Percentiles rank a stretch among this genome's conserved stretches.
Conservation (phyloP, 1,284 basidiomycete genomes). For the Tylopilus sp. region DNA sequence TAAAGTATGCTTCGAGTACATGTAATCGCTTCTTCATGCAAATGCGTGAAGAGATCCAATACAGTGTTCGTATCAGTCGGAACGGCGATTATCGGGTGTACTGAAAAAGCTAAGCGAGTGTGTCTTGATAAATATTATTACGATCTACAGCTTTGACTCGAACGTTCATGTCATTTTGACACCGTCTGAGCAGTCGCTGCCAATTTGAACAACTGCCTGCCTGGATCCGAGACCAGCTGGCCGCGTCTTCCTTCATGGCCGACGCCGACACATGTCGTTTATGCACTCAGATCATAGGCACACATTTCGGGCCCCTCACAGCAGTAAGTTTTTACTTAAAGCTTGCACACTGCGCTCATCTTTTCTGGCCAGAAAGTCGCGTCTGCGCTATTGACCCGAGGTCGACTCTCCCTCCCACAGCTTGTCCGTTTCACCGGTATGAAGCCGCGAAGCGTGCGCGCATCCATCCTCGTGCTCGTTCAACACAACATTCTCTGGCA, state of each 20-base stretch:
- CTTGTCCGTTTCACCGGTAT: slow-evolving; percentile 72
- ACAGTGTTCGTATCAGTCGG: background rate
- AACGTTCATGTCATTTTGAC: slow-evolving; percentile 15
- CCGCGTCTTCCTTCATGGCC: slow-evolving; percentile 62
- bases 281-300: slow-evolving; percentile 80
- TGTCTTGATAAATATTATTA: background rate
- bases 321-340: slow-evolving; percentile 61
- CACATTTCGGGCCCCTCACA: slow-evolving; percentile 84
- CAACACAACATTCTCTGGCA: slow-evolving; percentile 96
- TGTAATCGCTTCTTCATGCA: slow-evolving; percentile 15
- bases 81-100: slow-evolving; percentile 18
- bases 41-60: slow-evolving; percentile 10
- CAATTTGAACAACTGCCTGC: background rate
- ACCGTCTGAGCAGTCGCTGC: slow-evolving; percentile 1
- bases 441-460: slow-evolving; percentile 76
- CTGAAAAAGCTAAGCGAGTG: background rate
- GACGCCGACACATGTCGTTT: slow-evolving; percentile 77
- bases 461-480: slow-evolving; percentile 84
- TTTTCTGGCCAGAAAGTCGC: slow-evolving; percentile 72
- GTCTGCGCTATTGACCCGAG: slow-evolving; percentile 85
- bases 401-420: slow-evolving; percentile 81
- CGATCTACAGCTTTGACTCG: background rate
- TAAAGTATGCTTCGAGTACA: slow-evolving; percentile 20
- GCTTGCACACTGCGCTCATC: slow-evolving; percentile 13
- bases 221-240: slow-evolving; percentile 1